Evolutionary conservation across 805 yeast species (phyloP).

Genomic region (Cyberlindnera bimundalis): DNA sequence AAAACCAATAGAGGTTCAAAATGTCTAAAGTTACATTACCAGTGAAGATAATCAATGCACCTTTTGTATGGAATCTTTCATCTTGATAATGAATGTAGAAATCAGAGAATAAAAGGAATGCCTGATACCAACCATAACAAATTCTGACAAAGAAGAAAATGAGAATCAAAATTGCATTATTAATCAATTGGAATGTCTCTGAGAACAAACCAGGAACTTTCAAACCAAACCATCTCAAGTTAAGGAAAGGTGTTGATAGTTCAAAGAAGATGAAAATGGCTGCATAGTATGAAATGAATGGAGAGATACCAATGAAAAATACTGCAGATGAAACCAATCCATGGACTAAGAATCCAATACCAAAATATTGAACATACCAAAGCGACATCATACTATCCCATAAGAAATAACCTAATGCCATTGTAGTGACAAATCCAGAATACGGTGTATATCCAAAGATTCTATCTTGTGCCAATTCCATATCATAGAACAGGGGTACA

Average conservation of each 20-base stretch:
- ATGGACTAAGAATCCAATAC: conserved; percentile 70
- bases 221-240: conserved; percentile 78
- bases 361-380: conserved; percentile 55
- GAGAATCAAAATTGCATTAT: conserved; percentile 61
- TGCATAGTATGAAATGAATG: conserved; percentile 68
- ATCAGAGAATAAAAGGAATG: conserved; percentile 42
- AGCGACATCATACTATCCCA: conserved; percentile 75
- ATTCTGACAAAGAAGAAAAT: conserved; percentile 70
- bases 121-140: conserved; percentile 75
- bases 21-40: conserved; percentile 53
- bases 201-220: conserved; percentile 64
- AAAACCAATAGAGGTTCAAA: conserved; percentile 75
- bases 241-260: conserved; percentile 82
- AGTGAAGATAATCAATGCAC: conserved; percentile 30
- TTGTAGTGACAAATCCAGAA: conserved; percentile 60
- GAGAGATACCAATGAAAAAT: conserved; percentile 55
- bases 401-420: conserved; percentile 74
- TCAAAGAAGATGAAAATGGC: conserved; percentile 78
- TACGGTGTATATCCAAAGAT: conserved; percentile 66
- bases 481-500: conserved; percentile 60
- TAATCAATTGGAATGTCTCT: conserved; percentile 45
- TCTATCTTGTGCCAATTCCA: conserved; percentile 42
- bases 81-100: conserved; percentile 35
- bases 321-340: conserved; percentile 73
- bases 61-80: conserved; percentile 45